Evolutionary conservation across 306 rosid species (phyloP).

Genomic region (Cucurbita moschata): DNA sequence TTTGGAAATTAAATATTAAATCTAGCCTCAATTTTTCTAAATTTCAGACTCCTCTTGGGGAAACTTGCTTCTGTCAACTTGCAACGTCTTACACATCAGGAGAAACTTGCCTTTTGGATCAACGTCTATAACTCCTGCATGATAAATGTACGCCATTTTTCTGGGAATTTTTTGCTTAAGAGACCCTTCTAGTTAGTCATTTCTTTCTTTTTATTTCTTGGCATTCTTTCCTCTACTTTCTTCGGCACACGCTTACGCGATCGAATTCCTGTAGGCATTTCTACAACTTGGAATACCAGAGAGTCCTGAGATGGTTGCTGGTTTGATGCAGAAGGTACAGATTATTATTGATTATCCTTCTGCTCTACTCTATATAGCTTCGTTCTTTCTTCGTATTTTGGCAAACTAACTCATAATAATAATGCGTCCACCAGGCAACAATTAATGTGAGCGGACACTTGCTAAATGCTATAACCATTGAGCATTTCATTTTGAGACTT

Average conservation of each 20-base stretch:
- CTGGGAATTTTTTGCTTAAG: neutral
- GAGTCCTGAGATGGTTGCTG: constrained; percentile 59
- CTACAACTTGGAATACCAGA: constrained; percentile 73
- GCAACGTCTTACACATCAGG: constrained; percentile 58
- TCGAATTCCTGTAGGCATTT: constrained; percentile 43
- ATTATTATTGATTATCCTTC: neutral
- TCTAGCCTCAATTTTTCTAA: constrained; percentile 5
- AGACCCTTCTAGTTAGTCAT: neutral
- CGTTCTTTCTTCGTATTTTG: neutral
- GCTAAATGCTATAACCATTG: constrained; percentile 66
- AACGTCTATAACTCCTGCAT: constrained; percentile 85
- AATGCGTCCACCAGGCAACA: constrained; percentile 39
- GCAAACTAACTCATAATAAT: neutral
- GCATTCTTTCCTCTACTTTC: constrained; percentile 2
- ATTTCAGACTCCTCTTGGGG: constrained; percentile 55
- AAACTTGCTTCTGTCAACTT: constrained; percentile 66
- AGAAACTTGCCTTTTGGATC: constrained; percentile 97
- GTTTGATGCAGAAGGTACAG: constrained; percentile 59
- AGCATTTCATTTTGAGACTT: constrained; percentile 83
- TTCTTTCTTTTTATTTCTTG: neutral
- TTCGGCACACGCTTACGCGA: neutral
- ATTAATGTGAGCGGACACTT: constrained; percentile 72
- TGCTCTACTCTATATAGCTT: neutral
- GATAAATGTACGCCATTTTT: constrained; percentile 51
- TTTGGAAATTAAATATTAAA: neutral